These are phyloP conservation scores for Boletus rubroflammeus DNA, from an alignment of 768 basidiomycete genomes.

Conservation along the genomic window DNA sequence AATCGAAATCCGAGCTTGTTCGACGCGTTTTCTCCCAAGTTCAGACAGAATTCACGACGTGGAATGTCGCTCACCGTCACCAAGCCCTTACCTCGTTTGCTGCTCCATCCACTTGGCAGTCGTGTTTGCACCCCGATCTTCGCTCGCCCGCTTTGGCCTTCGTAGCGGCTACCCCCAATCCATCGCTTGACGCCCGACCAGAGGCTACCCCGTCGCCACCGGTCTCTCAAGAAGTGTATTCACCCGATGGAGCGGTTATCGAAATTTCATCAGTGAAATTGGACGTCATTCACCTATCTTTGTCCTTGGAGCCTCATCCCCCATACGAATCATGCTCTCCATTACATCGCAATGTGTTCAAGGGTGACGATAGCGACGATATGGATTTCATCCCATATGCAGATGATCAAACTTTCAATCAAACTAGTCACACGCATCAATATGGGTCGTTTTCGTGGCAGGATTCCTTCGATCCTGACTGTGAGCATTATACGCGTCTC, in stretches of 20 bases:
- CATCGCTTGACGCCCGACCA: not conserved
- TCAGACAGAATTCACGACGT: constrained; percentile 22
- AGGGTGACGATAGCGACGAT: constrained; percentile 54
- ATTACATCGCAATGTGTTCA: constrained; percentile 40
- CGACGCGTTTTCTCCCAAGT: constrained; percentile 18
- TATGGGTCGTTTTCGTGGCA: constrained; percentile 55
- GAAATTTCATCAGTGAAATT: constrained; percentile 12
- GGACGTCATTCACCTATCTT: constrained; percentile 9
- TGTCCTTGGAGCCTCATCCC: constrained; percentile 30
- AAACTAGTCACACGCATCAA: constrained; percentile 35
- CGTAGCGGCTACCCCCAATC: not conserved
- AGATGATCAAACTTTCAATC: constrained; percentile 56
- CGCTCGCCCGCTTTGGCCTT: constrained; percentile 1
- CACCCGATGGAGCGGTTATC: constrained; percentile 10
- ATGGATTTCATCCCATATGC: constrained; percentile 62
- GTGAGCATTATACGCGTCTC: constrained; percentile 28
- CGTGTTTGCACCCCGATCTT: constrained; percentile 10
- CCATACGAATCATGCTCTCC: constrained; percentile 60
- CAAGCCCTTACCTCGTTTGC: constrained; percentile 14
- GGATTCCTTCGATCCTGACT: constrained; percentile 35
- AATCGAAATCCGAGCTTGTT: constrained; percentile 10
- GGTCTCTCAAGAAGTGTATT: constrained; percentile 14
- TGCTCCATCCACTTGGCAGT: constrained; percentile 14
- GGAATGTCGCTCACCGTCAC: constrained; percentile 16
- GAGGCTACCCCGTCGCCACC: not conserved